Base-by-base conservation (phyloP, 495 filamentous ascomycete genomes). In the Neurospora sp. region DNA sequence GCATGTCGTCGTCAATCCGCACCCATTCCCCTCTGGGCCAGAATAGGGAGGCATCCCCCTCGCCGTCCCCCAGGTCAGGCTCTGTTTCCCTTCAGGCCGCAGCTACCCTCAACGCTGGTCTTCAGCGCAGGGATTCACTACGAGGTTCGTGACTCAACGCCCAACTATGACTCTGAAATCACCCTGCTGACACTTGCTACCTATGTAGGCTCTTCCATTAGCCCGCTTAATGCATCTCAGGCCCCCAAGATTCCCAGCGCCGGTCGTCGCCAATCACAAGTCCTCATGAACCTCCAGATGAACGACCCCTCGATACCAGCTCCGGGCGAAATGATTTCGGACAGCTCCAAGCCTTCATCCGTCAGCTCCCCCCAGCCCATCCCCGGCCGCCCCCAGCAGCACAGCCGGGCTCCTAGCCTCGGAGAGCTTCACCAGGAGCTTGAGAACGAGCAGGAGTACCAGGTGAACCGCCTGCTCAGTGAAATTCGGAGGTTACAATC, bases 341-440 rank as follows among this genome's bases (percentile, higher is more conserved):
- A 86, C 79, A 78, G 78, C 72, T 84, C 66, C 11, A 75, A 31
- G 72, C 69, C 59, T 80, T 27, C 85, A 31, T 85, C 85, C 3
- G 79, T 84, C 16, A 92, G 87, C 75, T 66, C 54, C 12, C 90
- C 91, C 37, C 86, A 86, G 46, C 86, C 85, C 71, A 77, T 90
- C 54, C 81, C 89, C 4, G 82, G 82, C 5, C 92, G 88, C 41
- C 90, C 91, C 16, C 84, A 89, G 9, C 89, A 90, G 75, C 92
- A 92, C 74, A 80, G 80, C 72, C 85, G 87, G 11, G 83, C 92
- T 10, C 94, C 94, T 1, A 97, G 93, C 72, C 82, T 98, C 62
- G 95, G 95, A n/a, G 95, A 98, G 82, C 85, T 99, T 44, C 94
- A 98, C 79, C 95, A 99, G 77, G 93, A 97, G 79, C 85, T 98